Evolutionary conservation across 2,329 filamentous ascomycete species (phyloP).

Genomic region (Cladophialophora exuberans): DNA sequence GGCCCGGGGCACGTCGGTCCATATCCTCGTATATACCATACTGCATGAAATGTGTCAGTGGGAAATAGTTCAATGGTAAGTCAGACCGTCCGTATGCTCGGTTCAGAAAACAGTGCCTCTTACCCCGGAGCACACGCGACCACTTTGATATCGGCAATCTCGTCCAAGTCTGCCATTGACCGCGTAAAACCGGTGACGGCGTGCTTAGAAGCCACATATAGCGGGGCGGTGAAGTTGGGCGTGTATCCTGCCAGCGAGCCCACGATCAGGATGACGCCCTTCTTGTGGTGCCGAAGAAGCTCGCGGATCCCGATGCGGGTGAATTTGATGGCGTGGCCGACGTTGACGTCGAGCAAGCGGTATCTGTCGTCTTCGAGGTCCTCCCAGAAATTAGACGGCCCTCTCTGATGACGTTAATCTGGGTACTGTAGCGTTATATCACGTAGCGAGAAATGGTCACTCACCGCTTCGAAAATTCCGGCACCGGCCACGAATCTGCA

Average conservation of each 20-base stretch:
- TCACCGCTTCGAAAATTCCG: conserved; percentile 44
- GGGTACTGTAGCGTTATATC: not conserved
- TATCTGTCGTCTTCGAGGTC: conserved; percentile 42
- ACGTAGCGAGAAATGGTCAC: not conserved
- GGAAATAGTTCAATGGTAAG: not conserved
- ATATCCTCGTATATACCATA: conserved; percentile 32
- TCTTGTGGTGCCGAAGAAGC: conserved; percentile 38
- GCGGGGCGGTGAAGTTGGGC: conserved; percentile 35
- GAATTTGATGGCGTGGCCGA: conserved; percentile 37
- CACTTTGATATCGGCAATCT: conserved; percentile 41
- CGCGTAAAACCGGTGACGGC: conserved; percentile 45
- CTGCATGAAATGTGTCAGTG: conserved; percentile 14
- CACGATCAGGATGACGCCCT: conserved; percentile 41
- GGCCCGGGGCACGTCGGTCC: not conserved
- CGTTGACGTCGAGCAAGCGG: conserved; percentile 40
- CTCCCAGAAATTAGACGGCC: conserved; percentile 42
- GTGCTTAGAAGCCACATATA: conserved; percentile 44
- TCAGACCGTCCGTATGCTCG: not conserved
- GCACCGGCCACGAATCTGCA: conserved; percentile 37
- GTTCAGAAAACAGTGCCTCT: conserved; percentile 1
- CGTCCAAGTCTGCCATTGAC: conserved; percentile 39
- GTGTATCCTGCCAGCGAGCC: conserved; percentile 40
- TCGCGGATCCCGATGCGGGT: conserved; percentile 39
- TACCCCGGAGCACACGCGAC: conserved; percentile 39
- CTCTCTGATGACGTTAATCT: not conserved